These are phyloP conservation scores for Gaeumannomyces tritici DNA, from an alignment of 2,329 filamentous ascomycete species.

Conservation along the genomic window DNA sequence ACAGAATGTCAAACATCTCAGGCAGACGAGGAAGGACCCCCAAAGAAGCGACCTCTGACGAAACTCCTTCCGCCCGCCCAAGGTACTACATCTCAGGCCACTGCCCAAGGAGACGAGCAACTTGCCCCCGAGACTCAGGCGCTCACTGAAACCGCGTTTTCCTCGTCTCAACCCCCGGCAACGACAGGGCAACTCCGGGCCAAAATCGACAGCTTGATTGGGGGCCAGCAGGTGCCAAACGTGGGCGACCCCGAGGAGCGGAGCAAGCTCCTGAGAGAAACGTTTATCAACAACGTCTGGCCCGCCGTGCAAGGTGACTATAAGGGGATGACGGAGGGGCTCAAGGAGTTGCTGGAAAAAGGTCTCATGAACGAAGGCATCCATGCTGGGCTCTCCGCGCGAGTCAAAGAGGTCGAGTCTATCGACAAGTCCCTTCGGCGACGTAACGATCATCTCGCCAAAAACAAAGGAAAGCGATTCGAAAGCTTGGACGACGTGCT, in stretches of 20 bases:
- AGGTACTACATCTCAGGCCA: neutral
- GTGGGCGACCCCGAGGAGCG: neutral
- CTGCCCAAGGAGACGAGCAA: neutral
- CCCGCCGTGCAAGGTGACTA: constrained; percentile 2
- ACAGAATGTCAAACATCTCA: neutral
- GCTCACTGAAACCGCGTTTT: neutral
- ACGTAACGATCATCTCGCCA: neutral
- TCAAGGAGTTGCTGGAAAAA: constrained; percentile 1
- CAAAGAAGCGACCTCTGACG: neutral
- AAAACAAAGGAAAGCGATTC: neutral
- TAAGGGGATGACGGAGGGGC: constrained; percentile 1
- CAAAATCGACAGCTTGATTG: neutral
- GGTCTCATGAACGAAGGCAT: neutral
- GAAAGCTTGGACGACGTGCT: constrained; percentile 2
- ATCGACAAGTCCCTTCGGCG: constrained; percentile 4
- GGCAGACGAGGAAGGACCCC: neutral
- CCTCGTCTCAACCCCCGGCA: neutral
- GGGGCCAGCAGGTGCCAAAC: neutral
- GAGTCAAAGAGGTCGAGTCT: constrained; percentile 2
- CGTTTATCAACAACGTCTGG: constrained; percentile 1
- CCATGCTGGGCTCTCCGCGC: neutral
- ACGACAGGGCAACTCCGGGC: neutral
- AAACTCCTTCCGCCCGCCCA: neutral
- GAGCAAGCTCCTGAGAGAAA: neutral
- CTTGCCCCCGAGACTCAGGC: neutral